Conservation (phyloP, 2,329 filamentous ascomycete genomes). For the Phialophora tarda region DNA sequence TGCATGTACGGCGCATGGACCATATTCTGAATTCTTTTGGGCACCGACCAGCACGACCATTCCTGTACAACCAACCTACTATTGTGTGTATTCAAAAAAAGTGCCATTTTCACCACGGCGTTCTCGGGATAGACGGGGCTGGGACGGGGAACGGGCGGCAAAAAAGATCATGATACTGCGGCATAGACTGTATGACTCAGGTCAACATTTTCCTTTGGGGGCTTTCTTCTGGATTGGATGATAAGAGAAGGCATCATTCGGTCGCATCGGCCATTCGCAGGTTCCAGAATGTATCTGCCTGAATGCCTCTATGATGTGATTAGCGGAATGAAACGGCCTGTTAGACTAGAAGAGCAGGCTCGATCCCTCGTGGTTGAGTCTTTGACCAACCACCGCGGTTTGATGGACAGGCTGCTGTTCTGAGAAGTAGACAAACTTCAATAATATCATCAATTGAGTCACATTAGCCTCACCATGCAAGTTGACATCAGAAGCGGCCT, state of each 20-base stretch:
- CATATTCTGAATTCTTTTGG: conserved; percentile 19
- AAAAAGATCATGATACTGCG: conserved; percentile 27
- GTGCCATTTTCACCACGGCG: conserved; percentile 32
- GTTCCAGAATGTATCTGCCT: conserved; percentile 26
- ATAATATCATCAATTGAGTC: conserved; percentile 29
- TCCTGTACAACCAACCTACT: conserved; percentile 38
- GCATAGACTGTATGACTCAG: conserved; percentile 40
- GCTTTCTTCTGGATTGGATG: conserved; percentile 23
- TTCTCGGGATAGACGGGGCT: conserved; percentile 34
- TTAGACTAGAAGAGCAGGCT: conserved; percentile 15
- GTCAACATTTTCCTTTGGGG: conserved; percentile 36
- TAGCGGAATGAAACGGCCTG: conserved; percentile 19
- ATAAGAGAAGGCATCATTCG: conserved; percentile 16
- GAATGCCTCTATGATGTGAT: conserved; percentile 14
- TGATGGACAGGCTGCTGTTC: not conserved
- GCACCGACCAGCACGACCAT: conserved; percentile 34
- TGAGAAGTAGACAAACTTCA: conserved; percentile 14
- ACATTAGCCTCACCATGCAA: not conserved
- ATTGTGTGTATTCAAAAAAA: conserved; percentile 35
- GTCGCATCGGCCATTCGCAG: conserved; percentile 20
- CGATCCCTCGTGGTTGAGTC: not conserved
- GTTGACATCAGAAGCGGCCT: not conserved
- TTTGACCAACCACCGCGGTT: not conserved
- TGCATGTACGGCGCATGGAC: conserved; percentile 36
- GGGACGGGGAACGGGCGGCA: conserved; percentile 16